These are phyloP conservation scores for Orobanche coerulescens DNA, from an alignment of 257 asterid species.

Conservation along the genomic window DNA sequence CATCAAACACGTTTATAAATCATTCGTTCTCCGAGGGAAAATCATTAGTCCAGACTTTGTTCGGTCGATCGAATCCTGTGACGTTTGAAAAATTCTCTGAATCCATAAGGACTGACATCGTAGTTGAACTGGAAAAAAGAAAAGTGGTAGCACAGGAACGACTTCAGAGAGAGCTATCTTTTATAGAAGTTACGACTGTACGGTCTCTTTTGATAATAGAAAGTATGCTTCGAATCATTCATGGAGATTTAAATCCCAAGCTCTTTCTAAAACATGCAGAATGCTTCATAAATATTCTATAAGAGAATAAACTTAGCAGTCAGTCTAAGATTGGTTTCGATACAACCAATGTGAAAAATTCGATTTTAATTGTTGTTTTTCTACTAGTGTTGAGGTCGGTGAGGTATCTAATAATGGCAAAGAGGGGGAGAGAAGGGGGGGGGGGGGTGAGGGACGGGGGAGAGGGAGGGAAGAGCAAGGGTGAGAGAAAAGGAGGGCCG, in stretches of 20 bases:
- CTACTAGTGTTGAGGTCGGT: too few species aligned
- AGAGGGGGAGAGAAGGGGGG: too few species aligned
- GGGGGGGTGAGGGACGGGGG: too few species aligned
- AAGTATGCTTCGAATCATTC: neutral
- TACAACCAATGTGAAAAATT: too few species aligned
- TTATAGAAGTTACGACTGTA: neutral
- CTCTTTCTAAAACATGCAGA: neutral
- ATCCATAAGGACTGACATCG: conserved; percentile 67
- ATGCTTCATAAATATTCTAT: neutral
- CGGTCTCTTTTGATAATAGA: neutral
- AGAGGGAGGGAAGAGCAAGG: too few species aligned
- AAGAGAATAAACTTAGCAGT: neutral
- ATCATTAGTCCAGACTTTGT: conserved; percentile 20
- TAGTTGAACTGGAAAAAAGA: conserved; percentile 72
- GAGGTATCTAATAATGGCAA: too few species aligned
- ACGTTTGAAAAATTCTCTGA: conserved; percentile 84
- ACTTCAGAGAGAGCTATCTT: conserved; percentile 10
- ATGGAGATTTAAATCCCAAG: neutral
- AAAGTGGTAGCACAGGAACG: conserved; percentile 16
- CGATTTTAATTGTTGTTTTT: too few species aligned
- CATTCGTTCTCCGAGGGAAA: neutral
- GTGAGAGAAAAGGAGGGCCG: too few species aligned
- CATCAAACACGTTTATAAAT: neutral
- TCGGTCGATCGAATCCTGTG: conserved; percentile 46
- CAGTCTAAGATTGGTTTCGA: too few species aligned